Conservation (phyloP, 169 alveolate genomes). For the Plasmodium sp. region DNA sequence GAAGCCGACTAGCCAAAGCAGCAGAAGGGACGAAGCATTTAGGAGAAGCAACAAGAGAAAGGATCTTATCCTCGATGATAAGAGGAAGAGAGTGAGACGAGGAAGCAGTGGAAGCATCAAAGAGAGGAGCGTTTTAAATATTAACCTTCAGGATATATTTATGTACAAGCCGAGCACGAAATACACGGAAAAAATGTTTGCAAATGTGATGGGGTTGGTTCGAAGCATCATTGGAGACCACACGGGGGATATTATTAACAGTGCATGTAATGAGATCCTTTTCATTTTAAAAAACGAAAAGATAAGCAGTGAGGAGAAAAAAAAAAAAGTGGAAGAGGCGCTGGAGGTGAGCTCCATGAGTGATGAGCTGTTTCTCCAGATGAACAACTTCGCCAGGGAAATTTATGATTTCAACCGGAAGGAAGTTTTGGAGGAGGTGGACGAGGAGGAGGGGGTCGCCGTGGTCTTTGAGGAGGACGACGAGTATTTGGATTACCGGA, state of each 20-base stretch:
- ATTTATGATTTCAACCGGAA: conserved; percentile 81
- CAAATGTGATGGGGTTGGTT: conserved; percentile 89
- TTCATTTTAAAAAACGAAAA: conserved; percentile 90
- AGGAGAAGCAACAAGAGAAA: conserved; percentile 36
- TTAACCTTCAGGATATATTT: conserved; percentile 87
- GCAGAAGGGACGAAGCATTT: neutral
- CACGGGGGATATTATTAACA: conserved; percentile 92
- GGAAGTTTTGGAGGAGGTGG: conserved; percentile 77
- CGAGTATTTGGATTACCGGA: conserved; percentile 53
- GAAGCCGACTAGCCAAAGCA: conserved; percentile 57
- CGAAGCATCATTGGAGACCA: conserved; percentile 93
- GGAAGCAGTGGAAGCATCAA: conserved; percentile 71
- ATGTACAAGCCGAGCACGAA: conserved; percentile 93
- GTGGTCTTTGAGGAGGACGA: conserved; percentile 88
- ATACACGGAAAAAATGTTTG: conserved; percentile 92
- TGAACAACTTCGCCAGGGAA: conserved; percentile 36
- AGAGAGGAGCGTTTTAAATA: conserved; percentile 89
- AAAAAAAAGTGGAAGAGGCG: conserved; percentile 85
- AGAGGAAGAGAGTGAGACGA: conserved; percentile 9
- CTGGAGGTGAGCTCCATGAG: conserved; percentile 67
- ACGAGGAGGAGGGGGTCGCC: conserved; percentile 81
- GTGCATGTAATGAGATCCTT: conserved; percentile 95
- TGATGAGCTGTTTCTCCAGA: conserved; percentile 21
- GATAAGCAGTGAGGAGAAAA: conserved; percentile 85
- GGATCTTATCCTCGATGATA: conserved; percentile 76